Percentiles rank a stretch among this genome's conserved stretches.
These are phyloP conservation scores for Lentithecium fluviatile DNA, from an alignment of 495 filamentous ascomycete genomes.

Conservation along the genomic window DNA sequence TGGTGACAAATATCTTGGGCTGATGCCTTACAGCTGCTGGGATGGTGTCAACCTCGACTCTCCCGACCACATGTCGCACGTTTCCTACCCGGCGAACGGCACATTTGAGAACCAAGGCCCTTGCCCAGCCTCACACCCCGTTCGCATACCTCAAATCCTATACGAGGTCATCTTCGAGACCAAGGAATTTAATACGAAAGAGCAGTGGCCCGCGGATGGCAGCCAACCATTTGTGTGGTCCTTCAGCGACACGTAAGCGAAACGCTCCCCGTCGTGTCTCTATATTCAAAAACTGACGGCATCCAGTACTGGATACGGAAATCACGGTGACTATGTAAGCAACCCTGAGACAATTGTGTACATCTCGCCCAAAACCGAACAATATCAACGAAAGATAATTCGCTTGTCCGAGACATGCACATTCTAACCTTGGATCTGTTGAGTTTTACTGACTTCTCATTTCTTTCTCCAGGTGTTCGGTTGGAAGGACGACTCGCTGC, in stretches of 20 bases:
- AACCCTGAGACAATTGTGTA: too few relatives aligned
- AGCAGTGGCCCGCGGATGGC: conserved; percentile 29
- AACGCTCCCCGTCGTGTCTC: neutral
- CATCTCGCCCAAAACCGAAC: too few relatives aligned
- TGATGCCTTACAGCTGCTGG: conserved; percentile 41
- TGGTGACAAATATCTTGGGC: neutral
- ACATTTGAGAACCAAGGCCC: conserved; percentile 28
- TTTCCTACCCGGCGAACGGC: conserved; percentile 25
- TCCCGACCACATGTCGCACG: conserved; percentile 51
- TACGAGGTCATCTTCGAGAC: conserved; percentile 33
- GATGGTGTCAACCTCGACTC: conserved; percentile 56
- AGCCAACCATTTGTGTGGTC: conserved; percentile 30
- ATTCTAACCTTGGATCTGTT: too few relatives aligned
- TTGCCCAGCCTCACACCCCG: conserved; percentile 29
- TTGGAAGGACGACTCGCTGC: conserved; percentile 31
- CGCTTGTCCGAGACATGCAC: too few relatives aligned
- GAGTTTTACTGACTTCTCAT: too few relatives aligned
- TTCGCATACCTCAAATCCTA: conserved; percentile 24
- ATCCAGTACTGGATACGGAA: conserved; percentile 22
- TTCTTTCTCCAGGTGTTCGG: too few relatives aligned
- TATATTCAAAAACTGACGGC: neutral
- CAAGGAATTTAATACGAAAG: conserved; percentile 13
- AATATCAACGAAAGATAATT: too few relatives aligned
- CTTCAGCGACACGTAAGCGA: conserved; percentile 19
- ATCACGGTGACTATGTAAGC: conserved; percentile 51